A percentile compares a stretch with the other conserved stretches of the same genome.
phyloP scores from a whole-genome alignment of 441 rosid species.

The Kokia cookei region DNA sequence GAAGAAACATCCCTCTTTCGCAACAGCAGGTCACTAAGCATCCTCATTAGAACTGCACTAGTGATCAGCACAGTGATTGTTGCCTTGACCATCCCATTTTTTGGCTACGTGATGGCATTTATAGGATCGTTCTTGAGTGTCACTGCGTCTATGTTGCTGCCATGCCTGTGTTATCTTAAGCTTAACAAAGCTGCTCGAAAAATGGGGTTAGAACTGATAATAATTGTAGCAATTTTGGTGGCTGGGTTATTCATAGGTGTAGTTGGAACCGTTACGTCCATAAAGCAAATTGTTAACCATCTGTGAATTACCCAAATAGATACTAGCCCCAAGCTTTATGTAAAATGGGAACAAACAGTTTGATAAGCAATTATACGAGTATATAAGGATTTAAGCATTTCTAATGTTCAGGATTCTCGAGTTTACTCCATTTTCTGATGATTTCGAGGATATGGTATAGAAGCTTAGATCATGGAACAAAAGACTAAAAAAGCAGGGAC shows the following conservation, averaged over 20 bases:
- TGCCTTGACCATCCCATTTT: slow-evolving; percentile 57
- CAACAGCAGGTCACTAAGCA: slow-evolving; percentile 23
- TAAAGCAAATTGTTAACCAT: slow-evolving; percentile 39
- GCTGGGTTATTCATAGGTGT: slow-evolving; percentile 27
- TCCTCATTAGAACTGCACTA: slow-evolving; percentile 36
- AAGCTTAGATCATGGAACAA: not conserved
- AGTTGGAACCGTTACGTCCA: slow-evolving; percentile 42
- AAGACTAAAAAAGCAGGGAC: not conserved
- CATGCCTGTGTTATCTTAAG: slow-evolving; percentile 56
- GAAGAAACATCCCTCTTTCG: slow-evolving; percentile 25
- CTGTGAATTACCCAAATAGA: slow-evolving; percentile 9
- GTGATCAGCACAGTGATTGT: slow-evolving; percentile 45
- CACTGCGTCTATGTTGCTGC: slow-evolving; percentile 37
- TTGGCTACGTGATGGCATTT: slow-evolving; percentile 62
- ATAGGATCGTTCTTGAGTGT: slow-evolving; percentile 54
- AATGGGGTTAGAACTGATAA: slow-evolving; percentile 29
- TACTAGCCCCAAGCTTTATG: not conserved
- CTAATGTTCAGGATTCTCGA: not conserved
- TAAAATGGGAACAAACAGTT: not conserved
- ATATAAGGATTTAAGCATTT: not conserved
- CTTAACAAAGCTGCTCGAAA: slow-evolving; percentile 25
- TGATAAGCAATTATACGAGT: not conserved
- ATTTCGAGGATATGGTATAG: not conserved
- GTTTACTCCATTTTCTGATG: not conserved
- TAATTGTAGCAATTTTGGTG: slow-evolving; percentile 30